These are phyloP conservation scores for Talaromyces atroroseus DNA, from an alignment of 2,329 filamentous ascomycete genomes.

Conservation along the genomic window DNA sequence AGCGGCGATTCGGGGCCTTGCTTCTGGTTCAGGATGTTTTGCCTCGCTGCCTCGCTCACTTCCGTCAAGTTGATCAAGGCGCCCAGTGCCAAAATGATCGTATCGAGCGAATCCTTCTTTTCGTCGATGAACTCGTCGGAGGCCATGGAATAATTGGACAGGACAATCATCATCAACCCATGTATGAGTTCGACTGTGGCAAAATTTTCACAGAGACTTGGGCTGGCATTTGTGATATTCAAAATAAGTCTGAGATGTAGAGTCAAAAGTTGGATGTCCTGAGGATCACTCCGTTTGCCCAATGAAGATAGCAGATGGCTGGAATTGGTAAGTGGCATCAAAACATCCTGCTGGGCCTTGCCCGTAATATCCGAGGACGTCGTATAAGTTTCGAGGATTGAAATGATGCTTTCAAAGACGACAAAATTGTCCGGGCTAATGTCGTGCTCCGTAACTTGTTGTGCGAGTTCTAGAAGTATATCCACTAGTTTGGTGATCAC, in stretches of 20 bases:
- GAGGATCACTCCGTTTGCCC: conserved; percentile 16
- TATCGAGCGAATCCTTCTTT: conserved; percentile 59
- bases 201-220: conserved; percentile 63
- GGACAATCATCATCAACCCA: conserved; percentile 32
- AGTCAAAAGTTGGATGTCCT: conserved; percentile 24
- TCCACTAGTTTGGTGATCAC: conserved; percentile 27
- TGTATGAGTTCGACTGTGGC: conserved; percentile 40
- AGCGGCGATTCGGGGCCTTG: conserved; percentile 43
- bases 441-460: conserved; percentile 9
- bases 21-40: conserved; percentile 40
- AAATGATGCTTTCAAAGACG: conserved; percentile 25
- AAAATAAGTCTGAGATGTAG: conserved; percentile 65
- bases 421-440: conserved; percentile 18
- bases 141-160: conserved; percentile 27
- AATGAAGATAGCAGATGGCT: conserved; percentile 35
- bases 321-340: conserved; percentile 27
- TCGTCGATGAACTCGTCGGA: conserved; percentile 26
- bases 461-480: conserved; percentile 23
- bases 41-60: conserved; percentile 60
- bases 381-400: conserved; percentile 36
- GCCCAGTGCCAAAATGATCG: conserved; percentile 71
- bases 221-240: conserved; percentile 79
- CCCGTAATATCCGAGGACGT: conserved; percentile 23
- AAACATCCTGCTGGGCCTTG: conserved; percentile 21
- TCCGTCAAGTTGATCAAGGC: conserved; percentile 85